These are phyloP conservation scores for Trichaptum fuscoviolaceum DNA, from an alignment of 768 basidiomycete species.

Conservation along the genomic window DNA sequence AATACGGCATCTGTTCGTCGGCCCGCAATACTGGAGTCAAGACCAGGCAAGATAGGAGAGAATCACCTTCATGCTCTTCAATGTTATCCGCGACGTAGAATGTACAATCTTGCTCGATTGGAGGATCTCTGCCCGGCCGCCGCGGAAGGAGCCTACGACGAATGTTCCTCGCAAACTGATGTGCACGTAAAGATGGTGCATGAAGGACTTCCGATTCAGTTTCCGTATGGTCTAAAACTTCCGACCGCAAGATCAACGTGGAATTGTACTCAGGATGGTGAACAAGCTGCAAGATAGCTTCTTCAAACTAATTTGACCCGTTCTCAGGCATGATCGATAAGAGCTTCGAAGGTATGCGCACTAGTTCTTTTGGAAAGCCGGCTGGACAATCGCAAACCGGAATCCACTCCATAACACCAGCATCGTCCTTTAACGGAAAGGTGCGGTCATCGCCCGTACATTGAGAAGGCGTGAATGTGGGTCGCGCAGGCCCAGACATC, in stretches of 20 bases:
- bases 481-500: not conserved
- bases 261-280: constrained; percentile 93
- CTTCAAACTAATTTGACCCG: constrained; percentile 53
- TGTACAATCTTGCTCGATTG: constrained; percentile 74
- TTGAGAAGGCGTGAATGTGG: not conserved
- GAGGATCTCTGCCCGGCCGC: constrained; percentile 67
- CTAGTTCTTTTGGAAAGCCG: constrained; percentile 38
- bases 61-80: not conserved
- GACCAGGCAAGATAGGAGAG: constrained; percentile 18
- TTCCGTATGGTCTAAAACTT: constrained; percentile 43
- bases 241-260: constrained; percentile 82
- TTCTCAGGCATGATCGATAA: not conserved
- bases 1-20: constrained; percentile 66
- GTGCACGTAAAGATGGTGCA: constrained; percentile 34
- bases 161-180: constrained; percentile 44
- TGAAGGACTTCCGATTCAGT: constrained; percentile 20
- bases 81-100: constrained; percentile 36
- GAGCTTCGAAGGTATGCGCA: constrained; percentile 15
- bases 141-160: constrained; percentile 71
- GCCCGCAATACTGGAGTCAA: constrained; percentile 29
- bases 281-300: constrained; percentile 64
- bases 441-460: not conserved
- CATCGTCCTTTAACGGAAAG: not conserved
- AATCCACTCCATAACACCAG: constrained; percentile 13
- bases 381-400: constrained; percentile 38